A percentile compares a stretch with the other conserved stretches of the same genome.
Evolutionary conservation across 23 red algal genomes (phyloP).

Genomic region (Gracilariopsis chorda): DNA sequence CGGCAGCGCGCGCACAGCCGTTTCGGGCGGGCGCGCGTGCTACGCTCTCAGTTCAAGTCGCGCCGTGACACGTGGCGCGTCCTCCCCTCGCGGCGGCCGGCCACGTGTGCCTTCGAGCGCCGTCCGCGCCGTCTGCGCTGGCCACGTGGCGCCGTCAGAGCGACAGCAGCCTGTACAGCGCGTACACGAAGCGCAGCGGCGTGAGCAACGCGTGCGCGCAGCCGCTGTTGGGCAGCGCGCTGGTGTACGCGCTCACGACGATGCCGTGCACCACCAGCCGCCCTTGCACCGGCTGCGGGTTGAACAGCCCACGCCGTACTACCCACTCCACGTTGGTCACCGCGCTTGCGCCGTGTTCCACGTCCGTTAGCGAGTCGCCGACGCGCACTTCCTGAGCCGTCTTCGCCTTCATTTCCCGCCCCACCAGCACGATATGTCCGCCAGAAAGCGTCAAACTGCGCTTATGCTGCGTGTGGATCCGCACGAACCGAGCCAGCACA

Average conservation of each 20-base stretch:
- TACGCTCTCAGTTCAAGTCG: background rate
- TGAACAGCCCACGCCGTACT: background rate
- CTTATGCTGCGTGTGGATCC: background rate
- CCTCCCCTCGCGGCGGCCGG: background rate
- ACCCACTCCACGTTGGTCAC: background rate
- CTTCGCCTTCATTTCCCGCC: background rate
- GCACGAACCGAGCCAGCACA: background rate
- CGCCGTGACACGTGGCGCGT: background rate
- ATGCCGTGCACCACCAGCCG: conserved; percentile 24
- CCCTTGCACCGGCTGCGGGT: conserved; percentile 12
- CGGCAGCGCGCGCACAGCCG: background rate
- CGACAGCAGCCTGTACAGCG: background rate
- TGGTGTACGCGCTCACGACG: conserved; percentile 22
- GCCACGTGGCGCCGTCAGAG: background rate
- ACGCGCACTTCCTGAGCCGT: background rate
- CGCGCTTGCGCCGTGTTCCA: background rate
- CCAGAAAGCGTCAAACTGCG: background rate
- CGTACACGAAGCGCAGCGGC: background rate
- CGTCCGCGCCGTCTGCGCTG: no score
- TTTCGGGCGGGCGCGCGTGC: background rate
- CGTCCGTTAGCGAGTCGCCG: conserved; percentile 6
- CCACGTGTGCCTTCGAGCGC: background rate
- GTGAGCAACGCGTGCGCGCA: conserved; percentile 13
- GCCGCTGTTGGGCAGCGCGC: background rate
- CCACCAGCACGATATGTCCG: background rate